Evolutionary conservation across 2,329 filamentous ascomycete species (phyloP), one percentile per base, ranked within the genome.

Genomic region (Alternaria gansuensis): DNA sequence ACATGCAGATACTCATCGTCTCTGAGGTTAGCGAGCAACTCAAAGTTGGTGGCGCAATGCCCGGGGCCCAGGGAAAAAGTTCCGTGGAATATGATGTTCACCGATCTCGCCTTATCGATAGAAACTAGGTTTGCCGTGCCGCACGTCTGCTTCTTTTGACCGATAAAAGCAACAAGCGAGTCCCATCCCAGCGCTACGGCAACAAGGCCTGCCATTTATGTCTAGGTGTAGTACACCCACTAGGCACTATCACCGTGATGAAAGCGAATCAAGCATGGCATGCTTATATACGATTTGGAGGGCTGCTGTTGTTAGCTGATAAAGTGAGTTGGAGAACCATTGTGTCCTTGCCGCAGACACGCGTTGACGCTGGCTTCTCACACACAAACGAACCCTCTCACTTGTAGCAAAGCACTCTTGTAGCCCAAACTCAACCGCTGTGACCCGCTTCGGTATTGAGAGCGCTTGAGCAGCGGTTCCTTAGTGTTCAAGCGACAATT

Each of bases 1-100:
- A 34, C 44, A 46, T 33, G 29, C 44, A 48, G 21, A 48, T 48
- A 9, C 44, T 34, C 29, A 48, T 48, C 29, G 29, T n/a, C 21
- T 48, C 21, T 24, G 7, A 33, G 31, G 13, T 48, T 29, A 48
- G 44, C 44, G 33, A 48, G 21, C 23, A 48, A 34, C 44, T 48
- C 44, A 34, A 48, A 48, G 58, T 51, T 58, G 58, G 54, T 60
- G 58, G 58, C 58, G 54, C n/a, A 54, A 45, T n/a, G 45, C 51
- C 33, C 36, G 45, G 54, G 48, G 48, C 21, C 21, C 17, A 17
- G 36, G 39, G 21, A 54, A 53, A 51, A 49, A 29, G 56, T 55
- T 49, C 41, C 49, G 52, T 59, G 55, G 59, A 59, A 37, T 55
- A 24, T 21, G 9, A 44, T 45, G 28, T 53, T 54, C 31, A 52